Percentiles rank a stretch among this genome's conserved stretches.
Conservation (phyloP, 331 rosid species). For the Malus hybrid region DNA sequence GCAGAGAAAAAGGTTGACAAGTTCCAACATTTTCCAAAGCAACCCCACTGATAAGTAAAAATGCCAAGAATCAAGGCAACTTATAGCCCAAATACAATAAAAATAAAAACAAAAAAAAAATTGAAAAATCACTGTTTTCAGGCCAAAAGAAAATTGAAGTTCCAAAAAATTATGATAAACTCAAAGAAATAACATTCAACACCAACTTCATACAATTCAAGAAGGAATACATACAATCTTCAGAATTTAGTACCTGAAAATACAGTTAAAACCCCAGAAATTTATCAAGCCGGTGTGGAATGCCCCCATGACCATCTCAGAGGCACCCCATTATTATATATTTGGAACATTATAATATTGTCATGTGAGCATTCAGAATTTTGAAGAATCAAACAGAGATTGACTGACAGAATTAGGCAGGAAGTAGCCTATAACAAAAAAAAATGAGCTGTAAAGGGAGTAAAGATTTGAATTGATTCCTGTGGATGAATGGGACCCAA, state of each 20-base stretch:
- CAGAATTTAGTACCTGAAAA: conserved; percentile 35
- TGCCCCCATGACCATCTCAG: conserved; percentile 24
- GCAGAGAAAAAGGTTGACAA: not conserved
- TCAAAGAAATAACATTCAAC: not conserved
- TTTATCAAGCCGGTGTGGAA: conserved; percentile 25
- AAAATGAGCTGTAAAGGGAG: conserved; percentile 17
- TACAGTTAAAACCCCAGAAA: conserved; percentile 20
- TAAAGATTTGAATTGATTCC: conserved; percentile 21
- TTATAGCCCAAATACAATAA: not conserved
- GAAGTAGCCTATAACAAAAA: conserved; percentile 2
- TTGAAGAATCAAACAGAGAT: conserved; percentile 11
- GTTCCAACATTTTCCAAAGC: conserved; percentile 2
- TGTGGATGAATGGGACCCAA: conserved; percentile 39
- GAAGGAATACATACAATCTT: not conserved
- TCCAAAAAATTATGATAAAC: not conserved
- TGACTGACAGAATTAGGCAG: not conserved
- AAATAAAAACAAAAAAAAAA: not conserved
- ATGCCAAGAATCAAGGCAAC: conserved; percentile 20
- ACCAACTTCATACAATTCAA: not conserved
- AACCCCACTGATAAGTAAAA: not conserved
- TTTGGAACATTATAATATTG: conserved; percentile 11
- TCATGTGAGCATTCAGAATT: conserved; percentile 11
- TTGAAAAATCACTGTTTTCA: not conserved
- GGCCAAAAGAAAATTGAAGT: not conserved
- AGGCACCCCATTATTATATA: not conserved